Evolutionary conservation across 331 rosid species (phyloP), one percentile per base, ranked within the genome.

Genomic region (Pyracantha coccinea): DNA sequence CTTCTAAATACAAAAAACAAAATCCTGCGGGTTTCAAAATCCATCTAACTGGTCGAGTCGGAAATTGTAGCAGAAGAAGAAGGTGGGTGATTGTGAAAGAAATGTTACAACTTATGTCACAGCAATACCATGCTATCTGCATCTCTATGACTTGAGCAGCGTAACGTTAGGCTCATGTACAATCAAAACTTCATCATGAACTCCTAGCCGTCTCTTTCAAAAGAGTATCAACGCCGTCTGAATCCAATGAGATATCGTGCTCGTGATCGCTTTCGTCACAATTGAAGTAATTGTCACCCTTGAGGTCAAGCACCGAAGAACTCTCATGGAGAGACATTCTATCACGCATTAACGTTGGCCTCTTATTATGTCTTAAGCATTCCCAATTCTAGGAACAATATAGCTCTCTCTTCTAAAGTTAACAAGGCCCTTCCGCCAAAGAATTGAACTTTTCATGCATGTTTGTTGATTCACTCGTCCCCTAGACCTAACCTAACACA

Each of bases 151-250:
- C 55, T 55, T 45, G 41, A 70, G 69, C 59, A 50, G 24, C 58
- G 8, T 29, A 50, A 62, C 54, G 76, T 53, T 29, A 27, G 69
- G 32, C 57, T 45, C 23, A 19, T 50, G 65, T 64, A 77, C 4
- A 54, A 71, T 82, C 75, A 78, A 41, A 41, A 55, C 31, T 31
- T 53, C 50, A 54, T 15, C 6, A 29, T 16, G 74, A 71, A 75
- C 88, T 78, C 71, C 79, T 87, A 13, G 90, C 86, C 66, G 91
- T 73, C 55, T 89, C 88, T 78, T 88, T 81, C 66, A 92, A 83
- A 78, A 94, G 96, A 72, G 81, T 79, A 50, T 85, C 93, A 7
- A 92, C 92, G 31, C 79, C 89, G 65, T 92, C 55, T 4, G 47
- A 41, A 41, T 41, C 47, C 47, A 41, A 1, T 1, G 47, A 11